Evolutionary conservation across 2,329 filamentous ascomycete species (phyloP).

Genomic region (Colletotrichum sidae): DNA sequence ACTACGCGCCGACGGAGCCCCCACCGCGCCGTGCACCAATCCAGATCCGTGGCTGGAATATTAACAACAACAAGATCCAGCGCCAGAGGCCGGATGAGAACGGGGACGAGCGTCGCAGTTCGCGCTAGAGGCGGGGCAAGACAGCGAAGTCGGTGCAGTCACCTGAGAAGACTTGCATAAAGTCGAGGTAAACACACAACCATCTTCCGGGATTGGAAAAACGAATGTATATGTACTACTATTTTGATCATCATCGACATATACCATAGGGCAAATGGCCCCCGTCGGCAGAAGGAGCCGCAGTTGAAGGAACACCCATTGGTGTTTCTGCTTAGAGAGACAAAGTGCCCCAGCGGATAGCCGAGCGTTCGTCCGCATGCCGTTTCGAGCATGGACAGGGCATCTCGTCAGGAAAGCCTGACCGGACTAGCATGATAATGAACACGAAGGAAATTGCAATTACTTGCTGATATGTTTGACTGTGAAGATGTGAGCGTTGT

Average conservation of each 20-base stretch:
- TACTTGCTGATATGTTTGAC: neutral
- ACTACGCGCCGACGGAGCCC: conserved; percentile 66
- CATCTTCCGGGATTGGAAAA: conserved; percentile 14
- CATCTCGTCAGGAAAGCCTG: neutral
- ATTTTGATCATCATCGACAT: conserved; percentile 28
- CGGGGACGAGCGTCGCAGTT: conserved; percentile 38
- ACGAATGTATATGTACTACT: conserved; percentile 28
- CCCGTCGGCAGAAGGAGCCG: conserved; percentile 15
- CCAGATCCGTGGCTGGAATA: conserved; percentile 65
- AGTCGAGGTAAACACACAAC: neutral
- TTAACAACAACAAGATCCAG: conserved; percentile 36
- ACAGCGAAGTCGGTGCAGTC: neutral
- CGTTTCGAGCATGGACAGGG: too few species aligned
- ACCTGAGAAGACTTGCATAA: neutral
- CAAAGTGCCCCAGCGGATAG: conserved; percentile 19
- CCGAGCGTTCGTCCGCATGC: conserved; percentile 1
- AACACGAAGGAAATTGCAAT: conserved; percentile 18
- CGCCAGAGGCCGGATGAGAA: conserved; percentile 33
- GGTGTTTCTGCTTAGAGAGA: conserved; percentile 1
- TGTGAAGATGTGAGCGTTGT: neutral
- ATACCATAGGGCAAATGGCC: conserved; percentile 18
- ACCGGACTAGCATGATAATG: conserved; percentile 34
- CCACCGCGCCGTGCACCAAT: conserved; percentile 67
- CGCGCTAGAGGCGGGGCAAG: conserved; percentile 27
- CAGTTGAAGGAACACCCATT: conserved; percentile 9